Evolutionary conservation across 2,329 filamentous ascomycete genomes (phyloP).

Genomic region (Alternaria atra): DNA sequence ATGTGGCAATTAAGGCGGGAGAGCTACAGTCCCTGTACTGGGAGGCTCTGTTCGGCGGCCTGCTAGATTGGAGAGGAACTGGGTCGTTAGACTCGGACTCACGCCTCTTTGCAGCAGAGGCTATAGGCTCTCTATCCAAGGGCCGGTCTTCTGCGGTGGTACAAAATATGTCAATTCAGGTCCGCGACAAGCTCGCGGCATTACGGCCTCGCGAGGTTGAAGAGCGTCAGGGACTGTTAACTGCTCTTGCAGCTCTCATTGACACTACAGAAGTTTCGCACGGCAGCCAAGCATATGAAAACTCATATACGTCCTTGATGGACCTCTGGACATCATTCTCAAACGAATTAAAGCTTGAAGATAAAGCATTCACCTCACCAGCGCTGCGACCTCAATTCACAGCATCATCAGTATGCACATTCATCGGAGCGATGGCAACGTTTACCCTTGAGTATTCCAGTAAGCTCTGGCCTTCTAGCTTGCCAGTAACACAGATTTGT

Average conservation of each 20-base stretch:
- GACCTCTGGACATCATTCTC: constrained; percentile 45
- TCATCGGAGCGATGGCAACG: constrained; percentile 55
- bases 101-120: constrained; percentile 73
- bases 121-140: constrained; percentile 69
- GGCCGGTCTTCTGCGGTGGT: constrained; percentile 46
- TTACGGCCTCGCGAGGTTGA: constrained; percentile 70
- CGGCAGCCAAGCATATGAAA: background rate
- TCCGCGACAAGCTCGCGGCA: constrained; percentile 57
- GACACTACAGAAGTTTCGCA: constrained; percentile 9
- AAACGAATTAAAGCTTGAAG: constrained; percentile 47
- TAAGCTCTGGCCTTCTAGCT: constrained; percentile 5
- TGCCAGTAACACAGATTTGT: constrained; percentile 29
- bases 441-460: constrained; percentile 20
- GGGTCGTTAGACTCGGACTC: constrained; percentile 78
- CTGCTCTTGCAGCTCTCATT: constrained; percentile 58
- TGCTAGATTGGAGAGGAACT: constrained; percentile 89
- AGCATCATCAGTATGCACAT: constrained; percentile 67
- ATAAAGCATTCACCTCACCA: constrained; percentile 51
- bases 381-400: constrained; percentile 70
- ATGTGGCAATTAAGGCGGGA: constrained; percentile 76
- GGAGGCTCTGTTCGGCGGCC: constrained; percentile 71
- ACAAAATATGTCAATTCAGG: constrained; percentile 50
- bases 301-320: constrained; percentile 22
- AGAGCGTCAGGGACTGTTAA: constrained; percentile 73
- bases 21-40: constrained; percentile 72